These are phyloP conservation scores for Fraxinus albicans DNA, from an alignment of 305 asterid genomes.

Conservation along the genomic window DNA sequence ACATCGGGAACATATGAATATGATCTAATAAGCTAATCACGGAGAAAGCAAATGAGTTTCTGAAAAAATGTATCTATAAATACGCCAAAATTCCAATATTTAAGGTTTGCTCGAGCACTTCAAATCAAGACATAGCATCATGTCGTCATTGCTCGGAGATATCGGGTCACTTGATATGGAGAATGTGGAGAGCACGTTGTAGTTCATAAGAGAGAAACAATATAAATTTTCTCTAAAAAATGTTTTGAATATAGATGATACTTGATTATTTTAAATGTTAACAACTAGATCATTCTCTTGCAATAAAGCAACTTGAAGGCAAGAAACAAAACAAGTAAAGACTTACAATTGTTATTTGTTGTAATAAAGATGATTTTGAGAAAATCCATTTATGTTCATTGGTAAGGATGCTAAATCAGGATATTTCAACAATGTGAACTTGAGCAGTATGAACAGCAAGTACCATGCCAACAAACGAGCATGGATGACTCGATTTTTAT, in stretches of 20 bases:
- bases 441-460: neutral
- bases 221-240: neutral
- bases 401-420: neutral
- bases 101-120: neutral
- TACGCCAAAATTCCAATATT: neutral
- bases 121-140: neutral
- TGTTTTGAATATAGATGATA: neutral
- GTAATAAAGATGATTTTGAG: neutral
- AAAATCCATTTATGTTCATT: neutral
- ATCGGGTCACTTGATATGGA: neutral
- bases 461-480: neutral
- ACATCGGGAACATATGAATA: too few relatives aligned
- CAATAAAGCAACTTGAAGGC: neutral
- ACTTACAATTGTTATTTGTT: neutral
- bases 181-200: neutral
- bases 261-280: neutral
- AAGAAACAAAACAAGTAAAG: neutral
- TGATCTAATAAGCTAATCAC: neutral
- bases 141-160: neutral
- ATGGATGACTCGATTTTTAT: neutral
- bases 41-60: neutral
- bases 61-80: too few relatives aligned
- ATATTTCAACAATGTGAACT: neutral
- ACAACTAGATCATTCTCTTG: neutral
- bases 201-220: neutral